Percentiles rank a stretch among this genome's conserved stretches.
phyloP scores from a whole-genome alignment of 192 early-diverging fungal genomes.

The Chytriomyces hyalinus region DNA sequence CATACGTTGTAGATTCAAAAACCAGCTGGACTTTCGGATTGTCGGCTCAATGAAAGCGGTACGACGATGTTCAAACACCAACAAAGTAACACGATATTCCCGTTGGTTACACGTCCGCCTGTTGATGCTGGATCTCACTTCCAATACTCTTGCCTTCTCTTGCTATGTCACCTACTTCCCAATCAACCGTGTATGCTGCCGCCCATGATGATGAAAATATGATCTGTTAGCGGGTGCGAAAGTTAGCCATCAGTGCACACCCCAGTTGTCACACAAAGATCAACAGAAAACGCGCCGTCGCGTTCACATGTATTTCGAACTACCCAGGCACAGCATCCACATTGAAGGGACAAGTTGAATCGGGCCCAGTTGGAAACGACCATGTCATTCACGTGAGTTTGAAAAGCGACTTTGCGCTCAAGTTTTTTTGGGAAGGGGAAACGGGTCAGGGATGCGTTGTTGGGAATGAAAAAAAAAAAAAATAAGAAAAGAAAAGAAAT shows the following conservation, averaged over 20 bases:
- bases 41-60: neutral
- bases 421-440: too few relatives aligned
- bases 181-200: constrained; percentile 6
- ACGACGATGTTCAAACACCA: constrained; percentile 19
- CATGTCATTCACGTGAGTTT: neutral
- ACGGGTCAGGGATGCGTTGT: too few relatives aligned
- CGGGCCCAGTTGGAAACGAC: neutral
- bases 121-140: constrained; percentile 32
- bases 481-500: too few relatives aligned
- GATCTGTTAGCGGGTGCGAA: neutral
- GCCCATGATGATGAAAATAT: neutral
- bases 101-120: constrained; percentile 17
- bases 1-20: neutral
- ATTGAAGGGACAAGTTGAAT: constrained; percentile 2
- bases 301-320: constrained; percentile 9
- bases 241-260: neutral
- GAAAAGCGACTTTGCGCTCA: too few relatives aligned
- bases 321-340: constrained; percentile 8
- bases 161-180: constrained; percentile 18
- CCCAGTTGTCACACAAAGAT: too few relatives aligned
- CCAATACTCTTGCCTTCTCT: constrained; percentile 18
- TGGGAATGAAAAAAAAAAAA: too few relatives aligned
- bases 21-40: constrained; percentile 18
- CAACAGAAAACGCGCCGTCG: neutral
- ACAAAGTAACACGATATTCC: constrained; percentile 1